A percentile compares a stretch with the other conserved stretches of the same genome.
phyloP scores from a whole-genome alignment of 257 asterid genomes.

The Lavandula angustifolia region DNA sequence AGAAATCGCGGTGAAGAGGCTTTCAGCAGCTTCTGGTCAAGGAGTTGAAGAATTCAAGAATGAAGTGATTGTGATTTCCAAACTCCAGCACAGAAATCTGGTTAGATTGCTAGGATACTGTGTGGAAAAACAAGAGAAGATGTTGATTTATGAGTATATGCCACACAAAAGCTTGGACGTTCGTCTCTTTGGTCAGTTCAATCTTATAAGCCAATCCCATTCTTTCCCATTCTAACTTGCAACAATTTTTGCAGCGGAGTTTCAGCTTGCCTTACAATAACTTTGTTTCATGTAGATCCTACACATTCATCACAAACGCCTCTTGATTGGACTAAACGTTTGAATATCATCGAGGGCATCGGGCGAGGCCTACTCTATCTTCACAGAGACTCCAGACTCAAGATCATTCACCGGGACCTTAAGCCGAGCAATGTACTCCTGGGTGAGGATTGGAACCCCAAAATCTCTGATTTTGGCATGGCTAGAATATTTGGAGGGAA shows the following conservation, averaged over 20 bases:
- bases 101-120: conserved; percentile 44
- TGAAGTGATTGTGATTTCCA: conserved; percentile 45
- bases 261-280: too few species aligned
- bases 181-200: conserved; percentile 41
- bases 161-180: conserved; percentile 42
- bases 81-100: conserved; percentile 49
- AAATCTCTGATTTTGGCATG: conserved; percentile 64
- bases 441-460: conserved; percentile 49
- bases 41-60: conserved; percentile 48
- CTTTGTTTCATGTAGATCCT: conserved; percentile 8
- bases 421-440: conserved; percentile 55
- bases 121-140: conserved; percentile 43
- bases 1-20: conserved; percentile 46
- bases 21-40: conserved; percentile 43
- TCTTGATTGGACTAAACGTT: conserved; percentile 48
- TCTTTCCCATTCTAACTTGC: background rate
- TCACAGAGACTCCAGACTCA: conserved; percentile 55
- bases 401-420: conserved; percentile 58
- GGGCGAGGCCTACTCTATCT: conserved; percentile 61
- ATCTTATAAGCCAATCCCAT: background rate
- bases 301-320: conserved; percentile 26
- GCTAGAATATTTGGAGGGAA: conserved; percentile 53
- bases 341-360: conserved; percentile 46
- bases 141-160: conserved; percentile 45
- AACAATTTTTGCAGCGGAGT: too few species aligned